Percentiles rank a stretch among this genome's conserved stretches.
These are phyloP conservation scores for Mycena vulgaris DNA, from an alignment of 768 basidiomycete genomes.

Conservation along the genomic window DNA sequence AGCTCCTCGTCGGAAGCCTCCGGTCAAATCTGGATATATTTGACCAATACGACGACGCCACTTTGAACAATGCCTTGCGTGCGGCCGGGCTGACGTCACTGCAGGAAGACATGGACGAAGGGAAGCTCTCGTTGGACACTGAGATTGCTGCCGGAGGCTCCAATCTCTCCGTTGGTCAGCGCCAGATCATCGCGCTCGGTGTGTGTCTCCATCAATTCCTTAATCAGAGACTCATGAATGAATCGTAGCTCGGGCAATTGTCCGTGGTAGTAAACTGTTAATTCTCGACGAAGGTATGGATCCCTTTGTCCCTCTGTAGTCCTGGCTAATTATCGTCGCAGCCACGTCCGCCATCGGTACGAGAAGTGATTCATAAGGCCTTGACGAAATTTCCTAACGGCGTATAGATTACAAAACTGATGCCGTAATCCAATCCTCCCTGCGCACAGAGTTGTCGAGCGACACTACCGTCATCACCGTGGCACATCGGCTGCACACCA, in stretches of 20 bases:
- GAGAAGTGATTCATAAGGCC: background rate
- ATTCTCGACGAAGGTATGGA: slow-evolving; percentile 26
- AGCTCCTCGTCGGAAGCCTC: slow-evolving; percentile 56
- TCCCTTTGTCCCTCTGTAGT: slow-evolving; percentile 20
- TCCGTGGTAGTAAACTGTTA: slow-evolving; percentile 26
- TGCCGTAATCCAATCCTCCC: slow-evolving; percentile 58
- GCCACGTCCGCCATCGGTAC: slow-evolving; percentile 31
- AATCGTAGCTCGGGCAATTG: slow-evolving; percentile 44
- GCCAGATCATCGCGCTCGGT: slow-evolving; percentile 30
- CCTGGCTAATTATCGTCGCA: background rate
- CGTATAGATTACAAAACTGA: slow-evolving; percentile 58
- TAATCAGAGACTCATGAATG: background rate
- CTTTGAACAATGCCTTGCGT: slow-evolving; percentile 48
- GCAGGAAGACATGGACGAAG: slow-evolving; percentile 19
- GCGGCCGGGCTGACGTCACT: slow-evolving; percentile 45
- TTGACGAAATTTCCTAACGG: background rate
- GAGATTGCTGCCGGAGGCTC: slow-evolving; percentile 14
- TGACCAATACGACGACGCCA: slow-evolving; percentile 56
- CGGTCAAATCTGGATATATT: slow-evolving; percentile 62
- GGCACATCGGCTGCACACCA: slow-evolving; percentile 43
- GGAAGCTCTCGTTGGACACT: slow-evolving; percentile 25
- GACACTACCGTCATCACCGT: slow-evolving; percentile 52
- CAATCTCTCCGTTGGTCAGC: slow-evolving; percentile 26
- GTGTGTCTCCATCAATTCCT: background rate
- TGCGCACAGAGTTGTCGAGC: slow-evolving; percentile 48